phyloP scores from a whole-genome alignment of 108 stramenopile species.

The Fragilaria radians region DNA sequence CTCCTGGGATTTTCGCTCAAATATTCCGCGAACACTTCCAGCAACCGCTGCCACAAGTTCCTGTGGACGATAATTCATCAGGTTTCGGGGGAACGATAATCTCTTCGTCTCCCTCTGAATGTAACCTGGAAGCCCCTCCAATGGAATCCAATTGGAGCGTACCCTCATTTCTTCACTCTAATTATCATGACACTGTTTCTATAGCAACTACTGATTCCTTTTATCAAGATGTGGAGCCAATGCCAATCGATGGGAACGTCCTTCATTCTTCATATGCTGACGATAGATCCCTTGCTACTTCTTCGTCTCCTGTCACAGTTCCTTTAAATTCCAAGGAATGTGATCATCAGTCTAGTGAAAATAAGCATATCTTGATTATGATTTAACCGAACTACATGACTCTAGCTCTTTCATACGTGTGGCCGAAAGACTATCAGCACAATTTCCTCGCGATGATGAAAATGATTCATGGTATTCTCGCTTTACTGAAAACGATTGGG shows the following conservation, averaged over 20 bases:
- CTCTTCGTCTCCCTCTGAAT: slow-evolving; percentile 22
- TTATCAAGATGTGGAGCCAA: neutral
- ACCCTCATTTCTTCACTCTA: slow-evolving; percentile 10
- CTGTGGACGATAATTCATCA: neutral
- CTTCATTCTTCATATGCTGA: neutral
- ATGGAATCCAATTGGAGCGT: slow-evolving; percentile 1
- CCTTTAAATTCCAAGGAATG: neutral
- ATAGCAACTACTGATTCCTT: slow-evolving; percentile 22
- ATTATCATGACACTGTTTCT: neutral
- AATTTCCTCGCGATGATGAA: slow-evolving; percentile 1
- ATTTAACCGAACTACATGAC: neutral
- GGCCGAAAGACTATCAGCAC: slow-evolving; percentile 7
- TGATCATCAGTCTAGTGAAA: neutral
- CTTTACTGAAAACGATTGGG: slow-evolving; percentile 24
- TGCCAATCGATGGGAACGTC: neutral
- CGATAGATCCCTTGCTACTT: neutral
- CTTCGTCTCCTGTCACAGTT: neutral
- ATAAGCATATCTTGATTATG: neutral
- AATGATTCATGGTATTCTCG: slow-evolving; percentile 14
- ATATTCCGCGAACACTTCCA: neutral
- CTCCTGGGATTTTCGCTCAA: neutral
- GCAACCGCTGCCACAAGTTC: neutral
- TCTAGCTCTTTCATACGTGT: slow-evolving; percentile 12
- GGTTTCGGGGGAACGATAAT: slow-evolving; percentile 6
- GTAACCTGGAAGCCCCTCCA: slow-evolving; percentile 8